Base-by-base conservation (phyloP, 1,284 basidiomycete genomes). In the Leccinum variabile region DNA sequence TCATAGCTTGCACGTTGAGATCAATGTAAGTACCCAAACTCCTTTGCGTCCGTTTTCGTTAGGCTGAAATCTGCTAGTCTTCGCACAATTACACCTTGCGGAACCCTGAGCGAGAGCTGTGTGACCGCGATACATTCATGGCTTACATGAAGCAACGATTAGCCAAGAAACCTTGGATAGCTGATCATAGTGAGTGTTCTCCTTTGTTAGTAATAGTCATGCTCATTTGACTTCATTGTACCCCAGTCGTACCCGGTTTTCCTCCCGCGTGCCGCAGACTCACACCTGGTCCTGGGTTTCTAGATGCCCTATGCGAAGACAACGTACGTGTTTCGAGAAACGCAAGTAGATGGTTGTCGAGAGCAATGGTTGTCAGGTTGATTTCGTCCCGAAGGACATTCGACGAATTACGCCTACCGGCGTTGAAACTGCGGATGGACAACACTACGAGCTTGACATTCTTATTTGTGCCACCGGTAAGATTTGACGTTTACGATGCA, bases 231-330 rank as follows among this genome's bases (percentile, higher is more conserved):
- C 37, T 37, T 3, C 7, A 59, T 59, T 53, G 2, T 39, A 5
- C 28, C 13, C 54, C 49, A 87, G 85, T 87, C 9, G 77, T 87
- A 22, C 86, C 87, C 3, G 79, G 81, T 56, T 88, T 88, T 14
- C 37, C 37, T 67, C 76, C 81, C 5, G 79, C 76, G 10, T 88
- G 85, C 70, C 78, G 84, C 37, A 78, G 87, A 46, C 72, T 88
- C 49, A 89, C 87, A 0, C 86, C 87, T 3, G 87, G 86, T 0
- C 85, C 85, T 35, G 86, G 87, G 3, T 89, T 87, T 69, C 77
- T 89, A 30, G 85, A 88, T 68, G 83, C 87, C 0, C 53, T 54
- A 32, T 54, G 53, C 10, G 53, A 54, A 33, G 53, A 54, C 32
- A 54, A 54, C 32, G 32, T 86, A 60, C 53, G 76, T 67, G 7